Evolutionary conservation across 768 basidiomycete species (phyloP), one percentile per base, ranked within the genome.

Genomic region (Tricholoma bakamatsutake): DNA sequence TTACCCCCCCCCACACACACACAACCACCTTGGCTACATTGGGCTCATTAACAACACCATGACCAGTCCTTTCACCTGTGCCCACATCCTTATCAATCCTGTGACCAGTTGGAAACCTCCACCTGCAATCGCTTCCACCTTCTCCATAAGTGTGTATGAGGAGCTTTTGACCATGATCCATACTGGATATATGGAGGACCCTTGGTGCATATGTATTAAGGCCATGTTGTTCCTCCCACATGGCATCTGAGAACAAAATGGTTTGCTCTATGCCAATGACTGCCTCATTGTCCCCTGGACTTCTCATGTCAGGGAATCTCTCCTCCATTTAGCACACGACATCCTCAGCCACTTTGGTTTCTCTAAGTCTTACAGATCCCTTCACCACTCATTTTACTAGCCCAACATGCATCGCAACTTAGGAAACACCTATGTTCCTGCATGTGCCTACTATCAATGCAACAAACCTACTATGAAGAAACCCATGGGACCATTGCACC

Each of bases 241-340:
- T 33, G 31, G 31, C 1, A 33, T 33, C 31, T 2, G 4, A 33
- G 31, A 33, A 4, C 31, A 2, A 4, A 4, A 33, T 11, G 11
- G 31, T 4, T 33, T 33, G 31, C 31, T 33, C 31, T 33, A 63
- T 35, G 67, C 60, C 0, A 55, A 69, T 0, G 59, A 0, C 49
- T 71, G 1, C 68, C 66, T 0, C 73, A 73, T 48, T 64, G 73
- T 52, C 30, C 52, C 0, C 51, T 68, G 0, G 70, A 74, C 59
- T 70, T 76, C 48, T 67, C 73, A 0, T 62, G 65, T 15, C 54
- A 64, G n/a, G 71, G 76, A 56, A 56, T 62, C 0, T 72, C 71
- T 50, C 62, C 40, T 0, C 5, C 59, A 24, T 24, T 24, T 24
- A 3, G 21, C 21, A 24, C 27, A 60, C 0, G 33, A 60, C 21